Conservation (phyloP, 306 rosid species). For the Cucurbita maxima region DNA sequence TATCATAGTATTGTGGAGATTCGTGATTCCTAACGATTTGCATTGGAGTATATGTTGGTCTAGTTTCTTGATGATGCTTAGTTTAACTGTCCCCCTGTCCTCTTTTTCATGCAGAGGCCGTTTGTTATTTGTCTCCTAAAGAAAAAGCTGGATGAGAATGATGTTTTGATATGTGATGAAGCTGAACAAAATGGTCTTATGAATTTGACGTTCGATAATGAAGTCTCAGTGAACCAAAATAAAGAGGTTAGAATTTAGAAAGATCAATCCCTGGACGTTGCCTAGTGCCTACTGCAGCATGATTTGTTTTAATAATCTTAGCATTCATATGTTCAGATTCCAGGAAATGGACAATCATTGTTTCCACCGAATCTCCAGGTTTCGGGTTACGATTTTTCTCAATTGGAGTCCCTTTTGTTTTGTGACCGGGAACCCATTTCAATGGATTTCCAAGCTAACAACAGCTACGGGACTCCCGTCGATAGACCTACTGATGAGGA, state of each 20-base stretch:
- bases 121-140: conserved; percentile 37
- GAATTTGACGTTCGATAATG: conserved; percentile 9
- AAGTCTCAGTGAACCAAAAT: neutral
- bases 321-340: neutral
- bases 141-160: conserved; percentile 6
- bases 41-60: neutral
- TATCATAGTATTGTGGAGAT: too few relatives aligned
- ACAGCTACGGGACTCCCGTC: neutral
- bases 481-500: conserved; percentile 11
- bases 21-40: too few relatives aligned
- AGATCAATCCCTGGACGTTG: neutral
- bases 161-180: conserved; percentile 5
- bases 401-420: neutral
- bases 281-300: neutral
- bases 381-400: neutral
- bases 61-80: neutral
- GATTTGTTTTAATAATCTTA: neutral
- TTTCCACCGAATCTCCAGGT: neutral
- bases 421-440: neutral
- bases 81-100: neutral
- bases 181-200: conserved; percentile 15
- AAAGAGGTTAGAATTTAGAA: conserved; percentile 25
- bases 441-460: neutral
- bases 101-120: conserved; percentile 24
- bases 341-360: neutral